Evolutionary conservation across 1,284 basidiomycete species (phyloP), one percentile per base, ranked within the genome.

Genomic region (Ceratobasidium sp.): DNA sequence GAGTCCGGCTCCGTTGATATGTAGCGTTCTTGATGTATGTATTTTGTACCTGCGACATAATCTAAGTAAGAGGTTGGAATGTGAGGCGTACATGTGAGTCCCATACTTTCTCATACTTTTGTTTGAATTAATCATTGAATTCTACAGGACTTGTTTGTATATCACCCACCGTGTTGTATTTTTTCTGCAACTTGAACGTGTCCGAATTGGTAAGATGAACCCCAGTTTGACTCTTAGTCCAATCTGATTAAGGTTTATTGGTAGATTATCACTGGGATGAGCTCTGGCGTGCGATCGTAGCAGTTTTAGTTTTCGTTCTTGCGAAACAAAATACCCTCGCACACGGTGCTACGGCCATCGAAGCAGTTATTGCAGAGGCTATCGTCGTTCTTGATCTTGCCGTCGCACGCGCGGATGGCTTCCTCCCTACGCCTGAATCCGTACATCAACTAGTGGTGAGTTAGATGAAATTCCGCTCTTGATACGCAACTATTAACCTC

Each of bases 21-120:
- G 88, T 77, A 86, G 89, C 1, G 63, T 91, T 22, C 78, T 91
- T 24, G 90, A 91, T 79, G 90, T 88, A 73, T 90, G 88, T 78
- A 84, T 90, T 8, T 82, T 91, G n/a, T 91, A 89, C 89, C 79
- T 91, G 31, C 86, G 89, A 24, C 90, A 92, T 78, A 91, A 90
- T 78, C 80, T 92, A 48, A 89, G 90, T 73, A 90, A 86, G 78
- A 85, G 84, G 27, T 81, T 91, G 6, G 89, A 91, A 74, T 84
- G 86, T 0, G 82, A 85, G 31, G 85, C 86, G 2, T 90, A 90
- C 77, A 80, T 84, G 90, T 90, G 78, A 62, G 87, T 81, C 6
- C 53, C 33, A 2, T 57, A 50, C 17, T 15, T 3, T 54, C 17
- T 19, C 27, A 27, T 19, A 22, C n/a, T 24, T 65, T 53, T 76